A percentile compares a stretch with the other conserved stretches of the same genome.
phyloP scores from a whole-genome alignment of 2,329 filamentous ascomycete species.

The Penicillium sclerotigenum region DNA sequence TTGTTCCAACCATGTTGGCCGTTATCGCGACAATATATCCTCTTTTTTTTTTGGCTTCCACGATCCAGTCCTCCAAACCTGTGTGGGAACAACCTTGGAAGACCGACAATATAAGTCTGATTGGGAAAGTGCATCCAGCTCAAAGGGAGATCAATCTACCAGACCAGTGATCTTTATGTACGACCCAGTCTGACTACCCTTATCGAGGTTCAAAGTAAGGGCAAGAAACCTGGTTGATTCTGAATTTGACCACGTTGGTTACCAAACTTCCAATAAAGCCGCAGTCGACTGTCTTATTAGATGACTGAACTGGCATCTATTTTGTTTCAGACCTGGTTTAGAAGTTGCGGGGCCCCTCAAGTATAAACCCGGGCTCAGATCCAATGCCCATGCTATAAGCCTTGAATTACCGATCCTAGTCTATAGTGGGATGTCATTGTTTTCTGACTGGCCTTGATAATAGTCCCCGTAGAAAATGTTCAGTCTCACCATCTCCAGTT shows the following conservation, averaged over 20 bases:
- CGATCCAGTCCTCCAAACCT: neutral
- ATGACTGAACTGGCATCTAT: neutral
- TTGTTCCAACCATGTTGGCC: neutral
- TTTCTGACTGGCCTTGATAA: neutral
- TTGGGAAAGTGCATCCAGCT: neutral
- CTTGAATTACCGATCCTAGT: neutral
- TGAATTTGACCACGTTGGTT: neutral
- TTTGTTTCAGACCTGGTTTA: constrained; percentile 1
- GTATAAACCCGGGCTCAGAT: neutral
- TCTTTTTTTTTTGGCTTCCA: neutral
- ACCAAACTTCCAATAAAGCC: neutral
- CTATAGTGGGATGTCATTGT: neutral
- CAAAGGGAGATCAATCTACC: neutral
- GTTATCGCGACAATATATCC: neutral
- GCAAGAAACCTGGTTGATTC: neutral
- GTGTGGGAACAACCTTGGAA: too few relatives aligned
- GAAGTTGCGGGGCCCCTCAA: neutral
- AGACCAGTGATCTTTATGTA: too few relatives aligned
- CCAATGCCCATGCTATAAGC: neutral
- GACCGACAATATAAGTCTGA: neutral
- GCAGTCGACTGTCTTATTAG: neutral
- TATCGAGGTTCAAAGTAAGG: neutral
- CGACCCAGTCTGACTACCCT: neutral
- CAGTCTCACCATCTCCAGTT: neutral
- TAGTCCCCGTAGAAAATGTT: neutral